Evolutionary conservation across 2,329 filamentous ascomycete genomes (phyloP).

Genomic region (Exophiala viscosa): DNA sequence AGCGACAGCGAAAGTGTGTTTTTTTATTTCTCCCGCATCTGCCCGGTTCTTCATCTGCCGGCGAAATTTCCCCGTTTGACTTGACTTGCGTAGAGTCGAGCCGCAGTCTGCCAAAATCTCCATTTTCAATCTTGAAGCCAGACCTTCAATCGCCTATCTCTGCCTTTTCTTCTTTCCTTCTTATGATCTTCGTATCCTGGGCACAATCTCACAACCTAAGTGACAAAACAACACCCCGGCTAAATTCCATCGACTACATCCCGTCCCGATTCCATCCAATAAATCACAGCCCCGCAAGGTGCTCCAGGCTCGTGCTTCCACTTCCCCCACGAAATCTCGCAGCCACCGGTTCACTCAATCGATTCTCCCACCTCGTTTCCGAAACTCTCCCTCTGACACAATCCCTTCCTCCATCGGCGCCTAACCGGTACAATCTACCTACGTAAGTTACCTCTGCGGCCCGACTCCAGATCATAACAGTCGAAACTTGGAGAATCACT

Average conservation of each 20-base stretch:
- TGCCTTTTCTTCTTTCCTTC: no score
- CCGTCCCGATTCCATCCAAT: conserved; percentile 1
- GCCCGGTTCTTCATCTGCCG: background rate
- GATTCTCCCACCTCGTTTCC: background rate
- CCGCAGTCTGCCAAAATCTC: no score
- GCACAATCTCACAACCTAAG: no score
- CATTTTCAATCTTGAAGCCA: no score
- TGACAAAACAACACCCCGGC: no score
- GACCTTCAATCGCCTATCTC: no score
- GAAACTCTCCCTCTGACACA: conserved; percentile 8
- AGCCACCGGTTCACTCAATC: background rate
- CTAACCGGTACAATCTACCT: background rate
- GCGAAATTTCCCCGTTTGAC: no score
- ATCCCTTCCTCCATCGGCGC: background rate
- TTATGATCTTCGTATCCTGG: no score
- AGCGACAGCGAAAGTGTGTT: background rate
- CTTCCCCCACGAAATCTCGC: conserved; percentile 4
- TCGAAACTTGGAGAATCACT: conserved; percentile 4
- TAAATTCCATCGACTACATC: background rate
- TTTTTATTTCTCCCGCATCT: conserved; percentile 4
- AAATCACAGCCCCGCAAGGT: conserved; percentile 1
- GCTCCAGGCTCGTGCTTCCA: conserved; percentile 4
- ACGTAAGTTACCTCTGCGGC: background rate
- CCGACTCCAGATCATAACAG: background rate
- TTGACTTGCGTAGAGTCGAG: no score